Evolutionary conservation across 2,329 filamentous ascomycete species (phyloP), one percentile per base, ranked within the genome.

Genomic region (Xylaria sp.): DNA sequence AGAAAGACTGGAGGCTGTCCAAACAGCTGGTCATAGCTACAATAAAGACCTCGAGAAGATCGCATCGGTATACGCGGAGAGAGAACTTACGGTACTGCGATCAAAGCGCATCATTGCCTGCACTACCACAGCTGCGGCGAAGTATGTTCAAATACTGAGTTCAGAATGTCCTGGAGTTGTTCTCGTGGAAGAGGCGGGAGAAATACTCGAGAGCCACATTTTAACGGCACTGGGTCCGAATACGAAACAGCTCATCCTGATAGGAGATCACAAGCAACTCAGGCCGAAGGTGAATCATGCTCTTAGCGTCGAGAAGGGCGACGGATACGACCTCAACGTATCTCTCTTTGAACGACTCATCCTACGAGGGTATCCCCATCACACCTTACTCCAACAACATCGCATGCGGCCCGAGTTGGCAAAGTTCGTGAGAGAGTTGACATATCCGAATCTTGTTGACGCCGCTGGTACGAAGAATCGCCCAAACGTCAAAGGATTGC

Each of bases 261-360:
- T 93, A 12, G 92, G 92, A 0, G 92, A 93, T 63, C 91, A 93
- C 75, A 86, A 91, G 64, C 92, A 93, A 70, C 84, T 93, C 0
- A 86, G 91, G 0, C 92, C 91, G 0, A 92, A 93, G 72, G 87
- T 85, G 42, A 89, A 86, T 60, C 92, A 89, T 70, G 78, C 76
- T 0, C 78, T 93, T 0, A 88, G 84, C 0, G 84, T 90, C 0
- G 91, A 93, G 69, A 86, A 87, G 27, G 90, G 88, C 0, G 83
- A 87, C 6, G 90, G 91, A 0, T 93, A 86, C 71, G 85, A 93
- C 66, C 82, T 93, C 1, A 91, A 93, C 69, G 76, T 84, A 1
- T 93, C 90, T 0, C 76, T 93, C 0, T 93, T 93, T 69, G 91
- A 93, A 74, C 82, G 91, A 23, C 81, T 93, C 0, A 85, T 93